Evolutionary conservation across 2,329 filamentous ascomycete species (phyloP).

Genomic region (Fonsecaea pedrosoi): DNA sequence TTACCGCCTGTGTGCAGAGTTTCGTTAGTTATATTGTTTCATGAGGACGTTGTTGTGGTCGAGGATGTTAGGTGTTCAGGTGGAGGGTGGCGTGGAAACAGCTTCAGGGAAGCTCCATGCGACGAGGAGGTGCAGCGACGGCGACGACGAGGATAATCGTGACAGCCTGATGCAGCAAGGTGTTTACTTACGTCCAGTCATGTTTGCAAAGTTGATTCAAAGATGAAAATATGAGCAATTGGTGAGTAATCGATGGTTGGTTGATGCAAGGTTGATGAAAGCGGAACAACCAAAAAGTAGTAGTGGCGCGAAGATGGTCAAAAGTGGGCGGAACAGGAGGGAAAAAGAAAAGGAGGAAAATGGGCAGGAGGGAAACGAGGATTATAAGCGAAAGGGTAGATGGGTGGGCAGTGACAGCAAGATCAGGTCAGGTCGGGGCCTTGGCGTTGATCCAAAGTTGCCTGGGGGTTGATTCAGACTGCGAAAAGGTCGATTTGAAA

Average conservation of each 20-base stretch:
- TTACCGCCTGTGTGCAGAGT: conserved; percentile 67
- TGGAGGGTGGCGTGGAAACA: conserved; percentile 50
- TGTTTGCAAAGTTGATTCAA: conserved; percentile 52
- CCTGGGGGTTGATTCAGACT: conserved; percentile 27
- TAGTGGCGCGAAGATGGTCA: conserved; percentile 32
- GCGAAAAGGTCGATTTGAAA: conserved; percentile 18
- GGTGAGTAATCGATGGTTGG: conserved; percentile 40
- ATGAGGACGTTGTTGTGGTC: conserved; percentile 5
- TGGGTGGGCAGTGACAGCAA: conserved; percentile 21
- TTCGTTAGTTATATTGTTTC: conserved; percentile 24
- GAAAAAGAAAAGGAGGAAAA: conserved; percentile 21
- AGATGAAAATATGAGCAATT: conserved; percentile 40
- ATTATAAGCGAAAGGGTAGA: conserved; percentile 32
- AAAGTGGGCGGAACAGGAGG: conserved; percentile 31
- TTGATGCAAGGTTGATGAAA: conserved; percentile 31
- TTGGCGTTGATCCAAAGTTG: conserved; percentile 24
- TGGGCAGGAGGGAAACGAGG: conserved; percentile 22
- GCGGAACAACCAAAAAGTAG: conserved; percentile 13
- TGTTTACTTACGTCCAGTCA: conserved; percentile 64
- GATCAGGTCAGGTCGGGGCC: conserved; percentile 27
- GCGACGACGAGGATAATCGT: conserved; percentile 16
- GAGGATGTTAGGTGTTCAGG: conserved; percentile 1
- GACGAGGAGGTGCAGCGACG: conserved; percentile 25
- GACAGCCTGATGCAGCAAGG: conserved; percentile 12
- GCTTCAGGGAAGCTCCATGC: conserved; percentile 14